Conservation (phyloP, 768 basidiomycete species). For the Mycena indigotica region DNA sequence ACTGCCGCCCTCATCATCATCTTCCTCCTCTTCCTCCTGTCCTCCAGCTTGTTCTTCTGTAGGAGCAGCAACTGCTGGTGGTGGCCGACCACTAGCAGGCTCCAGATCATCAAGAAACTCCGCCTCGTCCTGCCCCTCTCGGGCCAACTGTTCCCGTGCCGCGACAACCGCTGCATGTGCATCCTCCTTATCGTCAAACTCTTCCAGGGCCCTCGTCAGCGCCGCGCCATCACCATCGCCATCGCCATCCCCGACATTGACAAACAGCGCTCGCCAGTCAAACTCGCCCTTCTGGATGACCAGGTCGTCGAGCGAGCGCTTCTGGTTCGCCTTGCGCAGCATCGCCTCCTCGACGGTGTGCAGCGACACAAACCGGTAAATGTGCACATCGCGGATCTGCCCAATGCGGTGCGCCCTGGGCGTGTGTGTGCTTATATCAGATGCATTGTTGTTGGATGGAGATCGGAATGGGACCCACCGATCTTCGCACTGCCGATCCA, state of each 20-base stretch:
- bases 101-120: conserved; percentile 60
- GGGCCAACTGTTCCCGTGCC: conserved; percentile 65
- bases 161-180: conserved; percentile 79
- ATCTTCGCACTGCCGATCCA: conserved; percentile 97
- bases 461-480: conserved; percentile 46
- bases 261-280: conserved; percentile 87
- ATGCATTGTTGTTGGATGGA: neutral
- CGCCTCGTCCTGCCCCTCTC: conserved; percentile 78
- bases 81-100: too few species aligned
- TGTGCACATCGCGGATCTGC: conserved; percentile 94
- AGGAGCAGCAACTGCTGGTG: neutral
- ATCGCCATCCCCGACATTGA: conserved; percentile 44
- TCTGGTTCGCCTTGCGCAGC: conserved; percentile 97
- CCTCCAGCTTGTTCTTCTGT: neutral
- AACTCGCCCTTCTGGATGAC: conserved; percentile 95
- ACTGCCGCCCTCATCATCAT: conserved; percentile 60
- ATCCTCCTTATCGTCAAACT: conserved; percentile 89
- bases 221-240: conserved; percentile 37
- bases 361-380: conserved; percentile 89
- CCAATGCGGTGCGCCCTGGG: conserved; percentile 99
- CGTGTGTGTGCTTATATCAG: too few species aligned
- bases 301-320: conserved; percentile 84
- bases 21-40: conserved; percentile 36
- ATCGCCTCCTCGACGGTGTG: conserved; percentile 96
- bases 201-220: conserved; percentile 74